Evolutionary conservation across 345 rosid species (phyloP), one percentile per base, ranked within the genome.

Genomic region (Salix arbutifolia): DNA sequence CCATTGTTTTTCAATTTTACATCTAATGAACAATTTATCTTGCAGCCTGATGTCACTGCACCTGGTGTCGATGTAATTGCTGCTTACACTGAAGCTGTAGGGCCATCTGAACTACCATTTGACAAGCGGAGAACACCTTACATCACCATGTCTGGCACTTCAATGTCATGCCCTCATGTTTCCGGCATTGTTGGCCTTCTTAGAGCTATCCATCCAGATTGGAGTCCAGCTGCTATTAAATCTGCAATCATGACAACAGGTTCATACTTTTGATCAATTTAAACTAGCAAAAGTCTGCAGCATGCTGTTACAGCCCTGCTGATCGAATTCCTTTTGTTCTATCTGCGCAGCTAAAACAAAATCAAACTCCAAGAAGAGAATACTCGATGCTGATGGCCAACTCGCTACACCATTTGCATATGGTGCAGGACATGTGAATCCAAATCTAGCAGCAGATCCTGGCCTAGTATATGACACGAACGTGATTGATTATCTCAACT

Each of bases 41-140:
- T 79, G 37, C 79, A 86, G 89, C 91, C 91, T 42, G 90, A 90
- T 79, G 52, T 90, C 21, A 86, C 82, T 65, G 90, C 91, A 61
- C 91, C 94, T 0, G 8, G 91, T 3, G 85, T 85, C 40, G 68
- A 58, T 65, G 50, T 88, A 46, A 73, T 90, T 56, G 90, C 91
- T 28, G 90, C 89, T 30, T 84, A 8, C 70, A 67, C 76, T 4
- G 74, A 62, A 79, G 83, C 73, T 44, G 50, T 14, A 1, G 64
- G 64, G 65, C n/a, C 87, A 3, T 19, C 72, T 46, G 68, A 66
- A 23, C 50, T 5, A 14, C 31, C 3, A 0, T 75, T 3, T 64
- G 79, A 72, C 23, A 35, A n/a, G 25, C 50, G 80, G 0, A 4
- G 69, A 3, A 67, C 26, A 1, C 83, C 85, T 40, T 86, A 33